Evolutionary conservation across 2,329 filamentous ascomycete species (phyloP).

Genomic region (Zasmidium angulare): DNA sequence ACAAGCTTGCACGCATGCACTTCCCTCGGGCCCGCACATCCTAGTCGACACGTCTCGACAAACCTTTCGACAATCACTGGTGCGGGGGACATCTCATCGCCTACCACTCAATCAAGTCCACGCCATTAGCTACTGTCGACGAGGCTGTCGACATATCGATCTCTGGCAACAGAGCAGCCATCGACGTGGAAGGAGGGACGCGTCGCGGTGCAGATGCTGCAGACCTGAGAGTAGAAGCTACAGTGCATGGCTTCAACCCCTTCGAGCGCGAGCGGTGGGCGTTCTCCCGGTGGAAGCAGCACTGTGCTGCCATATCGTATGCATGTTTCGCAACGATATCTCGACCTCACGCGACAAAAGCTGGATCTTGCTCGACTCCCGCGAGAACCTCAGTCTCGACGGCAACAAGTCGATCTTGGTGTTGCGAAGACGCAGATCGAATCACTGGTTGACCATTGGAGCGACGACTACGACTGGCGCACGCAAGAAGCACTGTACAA

Average conservation of each 20-base stretch:
- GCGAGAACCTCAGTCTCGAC: slow-evolving; percentile 48
- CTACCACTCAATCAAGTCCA: background rate
- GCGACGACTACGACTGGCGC: slow-evolving; percentile 66
- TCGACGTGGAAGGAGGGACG: too few species aligned
- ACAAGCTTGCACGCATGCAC: background rate
- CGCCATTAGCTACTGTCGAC: background rate
- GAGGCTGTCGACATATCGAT: background rate
- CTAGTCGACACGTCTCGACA: background rate
- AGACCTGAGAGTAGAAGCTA: background rate
- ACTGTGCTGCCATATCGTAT: slow-evolving; percentile 29
- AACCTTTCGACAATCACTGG: background rate
- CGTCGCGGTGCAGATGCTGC: background rate
- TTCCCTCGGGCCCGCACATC: background rate
- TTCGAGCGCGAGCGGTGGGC: slow-evolving; percentile 8
- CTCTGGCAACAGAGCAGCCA: too few species aligned
- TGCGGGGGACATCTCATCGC: background rate
- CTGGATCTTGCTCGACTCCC: slow-evolving; percentile 66
- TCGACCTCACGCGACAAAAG: slow-evolving; percentile 67
- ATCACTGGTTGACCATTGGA: slow-evolving; percentile 59
- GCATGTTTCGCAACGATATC: slow-evolving; percentile 62
- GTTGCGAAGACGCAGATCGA: slow-evolving; percentile 63
- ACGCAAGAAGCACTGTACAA: slow-evolving; percentile 61
- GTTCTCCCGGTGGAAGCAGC: slow-evolving; percentile 10
- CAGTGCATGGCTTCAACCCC: slow-evolving; percentile 17
- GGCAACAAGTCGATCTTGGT: slow-evolving; percentile 30